Evolutionary conservation across 768 basidiomycete species (phyloP).

Genomic region (Boletus insuetus): DNA sequence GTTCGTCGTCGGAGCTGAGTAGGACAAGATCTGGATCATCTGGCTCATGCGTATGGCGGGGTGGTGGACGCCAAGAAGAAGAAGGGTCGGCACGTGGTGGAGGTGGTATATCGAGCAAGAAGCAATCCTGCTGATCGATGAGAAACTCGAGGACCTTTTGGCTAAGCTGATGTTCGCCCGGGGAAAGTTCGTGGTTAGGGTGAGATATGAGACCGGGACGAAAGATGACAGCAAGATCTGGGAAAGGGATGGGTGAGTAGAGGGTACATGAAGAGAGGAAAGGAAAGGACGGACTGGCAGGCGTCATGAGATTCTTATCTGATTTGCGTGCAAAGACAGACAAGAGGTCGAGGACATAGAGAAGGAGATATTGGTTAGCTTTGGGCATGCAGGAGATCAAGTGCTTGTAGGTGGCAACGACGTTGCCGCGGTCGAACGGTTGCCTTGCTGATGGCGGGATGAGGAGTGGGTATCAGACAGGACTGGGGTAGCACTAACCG

Average conservation of each 20-base stretch:
- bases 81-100: conserved; percentile 44
- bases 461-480: conserved; percentile 9
- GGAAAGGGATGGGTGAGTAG: not conserved
- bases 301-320: conserved; percentile 94
- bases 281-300: conserved; percentile 66
- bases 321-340: conserved; percentile 92
- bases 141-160: conserved; percentile 93
- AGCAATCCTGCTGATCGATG: conserved; percentile 95
- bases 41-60: conserved; percentile 18
- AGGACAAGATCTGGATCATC: conserved; percentile 49
- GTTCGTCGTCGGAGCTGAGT: conserved; percentile 49
- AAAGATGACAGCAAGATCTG: conserved; percentile 96
- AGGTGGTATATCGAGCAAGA: conserved; percentile 83
- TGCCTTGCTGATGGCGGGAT: conserved; percentile 49
- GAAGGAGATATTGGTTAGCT: conserved; percentile 91
- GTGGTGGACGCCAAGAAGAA: conserved; percentile 28
- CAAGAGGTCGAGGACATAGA: conserved; percentile 94
- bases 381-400: conserved; percentile 84
- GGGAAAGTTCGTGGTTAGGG: conserved; percentile 81
- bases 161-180: conserved; percentile 81
- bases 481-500: conserved; percentile 41
- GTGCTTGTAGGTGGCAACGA: conserved; percentile 76
- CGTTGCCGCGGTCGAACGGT: conserved; percentile 65
- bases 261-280: not conserved
- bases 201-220: conserved; percentile 93